Conservation (phyloP, 1,284 basidiomycete species). For the Schizophyllum commune region DNA sequence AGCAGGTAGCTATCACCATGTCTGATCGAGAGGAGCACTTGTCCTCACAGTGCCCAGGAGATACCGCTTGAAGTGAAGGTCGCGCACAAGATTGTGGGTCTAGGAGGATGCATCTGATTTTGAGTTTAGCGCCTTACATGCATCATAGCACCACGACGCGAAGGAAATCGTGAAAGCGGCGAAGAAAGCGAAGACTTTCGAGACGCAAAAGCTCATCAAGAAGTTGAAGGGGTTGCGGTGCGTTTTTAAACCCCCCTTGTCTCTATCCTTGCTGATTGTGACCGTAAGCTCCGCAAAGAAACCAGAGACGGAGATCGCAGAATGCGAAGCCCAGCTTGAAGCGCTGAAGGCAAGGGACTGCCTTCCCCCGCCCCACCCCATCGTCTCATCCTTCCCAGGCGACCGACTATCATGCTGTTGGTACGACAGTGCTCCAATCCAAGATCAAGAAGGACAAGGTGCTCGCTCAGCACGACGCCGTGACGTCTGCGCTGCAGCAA, state of each 20-base stretch:
- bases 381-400: slow-evolving; percentile 32
- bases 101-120: not conserved
- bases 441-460: slow-evolving; percentile 71
- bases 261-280: not conserved
- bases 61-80: not conserved
- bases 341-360: slow-evolving; percentile 50
- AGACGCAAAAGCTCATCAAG: slow-evolving; percentile 79
- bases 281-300: slow-evolving; percentile 23
- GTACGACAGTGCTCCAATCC: slow-evolving; percentile 52
- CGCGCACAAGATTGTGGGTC: not conserved
- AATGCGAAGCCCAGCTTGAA: slow-evolving; percentile 62
- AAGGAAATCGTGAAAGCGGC: slow-evolving; percentile 62
- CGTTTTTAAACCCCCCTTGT: slow-evolving; percentile 10
- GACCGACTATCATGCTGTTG: slow-evolving; percentile 52
- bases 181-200: slow-evolving; percentile 80
- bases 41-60: too few species aligned
- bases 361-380: slow-evolving; percentile 9
- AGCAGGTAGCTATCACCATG: too few species aligned
- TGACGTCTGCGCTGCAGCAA: slow-evolving; percentile 36
- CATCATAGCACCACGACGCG: slow-evolving; percentile 54
- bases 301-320: slow-evolving; percentile 33
- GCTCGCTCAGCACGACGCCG: slow-evolving; percentile 37
- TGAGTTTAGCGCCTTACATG: not conserved
- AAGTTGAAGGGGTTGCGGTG: slow-evolving; percentile 70
- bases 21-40: too few species aligned